Base-by-base conservation (phyloP, 305 asterid genomes). In the Fraxinus angustifolia region DNA sequence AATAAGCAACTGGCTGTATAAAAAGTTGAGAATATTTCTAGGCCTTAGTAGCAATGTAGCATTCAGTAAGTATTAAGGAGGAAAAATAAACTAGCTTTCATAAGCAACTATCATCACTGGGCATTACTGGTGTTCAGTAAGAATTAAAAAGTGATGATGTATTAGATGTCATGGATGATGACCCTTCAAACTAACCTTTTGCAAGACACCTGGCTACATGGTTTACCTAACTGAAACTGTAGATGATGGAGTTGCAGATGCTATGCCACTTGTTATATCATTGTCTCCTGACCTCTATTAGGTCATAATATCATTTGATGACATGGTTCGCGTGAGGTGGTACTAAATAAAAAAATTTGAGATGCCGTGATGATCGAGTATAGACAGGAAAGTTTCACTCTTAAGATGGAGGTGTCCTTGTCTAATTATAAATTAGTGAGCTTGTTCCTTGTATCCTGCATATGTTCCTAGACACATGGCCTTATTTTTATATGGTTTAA, bases 401-500 rank as follows among this genome's bases (percentile, higher is more conserved):
- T 74, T 70, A 10, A 16, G 33, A 45, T 42, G 50, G 73, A 78
- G 33, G 84, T 42, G 78, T 60, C 71, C 67, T 80, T 56, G 65
- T 80, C 68, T 80, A 50, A 48, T 65, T 79, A 77, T 67, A 36
- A 23, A 36, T 10, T 67, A 28, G 31, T 35, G 45, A 17, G 58
- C 76, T 72, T 3, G 30, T 17, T 40, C 35, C 72, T 78, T 26
- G n/a, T 19, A 6, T 76, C 48, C 78, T 26, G 38, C 4, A 23
- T 56, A n/a, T 75, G 56, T 67, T 79, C 30, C 80, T 53, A 45
- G 81, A 81, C 75, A 78, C 53, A 21, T 74, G 67, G 30, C 56
- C 78, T 34, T 26, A 8, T 74, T 53, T 77, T 80, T 73, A 35
- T 60, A 21, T 60, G 28, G 65, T 56, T 30, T 83, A 53, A 38